Evolutionary conservation across 306 rosid genomes (phyloP), one percentile per base, ranked within the genome.

Genomic region (Ziziphus jujuba): DNA sequence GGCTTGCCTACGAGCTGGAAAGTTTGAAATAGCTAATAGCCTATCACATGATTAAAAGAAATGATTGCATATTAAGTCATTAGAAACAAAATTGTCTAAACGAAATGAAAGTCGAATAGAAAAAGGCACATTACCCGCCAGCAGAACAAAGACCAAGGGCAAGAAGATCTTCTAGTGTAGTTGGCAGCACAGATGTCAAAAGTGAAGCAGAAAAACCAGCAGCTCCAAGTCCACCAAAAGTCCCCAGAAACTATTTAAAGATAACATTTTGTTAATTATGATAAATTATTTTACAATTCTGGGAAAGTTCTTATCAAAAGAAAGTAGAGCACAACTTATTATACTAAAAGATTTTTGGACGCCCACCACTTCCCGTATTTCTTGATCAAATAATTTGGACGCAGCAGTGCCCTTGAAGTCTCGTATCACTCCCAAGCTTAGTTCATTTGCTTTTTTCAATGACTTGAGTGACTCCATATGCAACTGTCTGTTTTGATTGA

Each of bases 81-180:
- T 50, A 16, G 15, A 49, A n/a, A 14, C n/a, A 14, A 49, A 49
- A 49, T 49, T 9, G 2, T 38, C 10, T 38, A 38, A 38, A 38
- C 9, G 56, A 54, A 19, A 67, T 20, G 12, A 52, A 66, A 64
- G 70, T 45, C 5, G 9, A 50, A 73, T 25, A 44, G 66, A 78
- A 61, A 20, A 50, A 65, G 70, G 54, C 31, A 72, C 36, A 76
- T 86, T 77, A 93, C 99, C 97, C 96, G 90, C 99, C 97, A 71
- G 89, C 88, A 36, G 99, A 93, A 81, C 97, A 90, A 75, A 93
- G 84, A 75, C 90, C 95, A 73, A 93, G 99, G 72, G 99, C 99
- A 70, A 93, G 95, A 84, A 93, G 96, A 80, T 93, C 99, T 77
- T 93, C 99, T 67, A 81, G 45, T 56, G 97, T 85, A 66, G 89